phyloP scores from a whole-genome alignment of 495 filamentous ascomycete genomes.

The Talaromyces stipitatus region DNA sequence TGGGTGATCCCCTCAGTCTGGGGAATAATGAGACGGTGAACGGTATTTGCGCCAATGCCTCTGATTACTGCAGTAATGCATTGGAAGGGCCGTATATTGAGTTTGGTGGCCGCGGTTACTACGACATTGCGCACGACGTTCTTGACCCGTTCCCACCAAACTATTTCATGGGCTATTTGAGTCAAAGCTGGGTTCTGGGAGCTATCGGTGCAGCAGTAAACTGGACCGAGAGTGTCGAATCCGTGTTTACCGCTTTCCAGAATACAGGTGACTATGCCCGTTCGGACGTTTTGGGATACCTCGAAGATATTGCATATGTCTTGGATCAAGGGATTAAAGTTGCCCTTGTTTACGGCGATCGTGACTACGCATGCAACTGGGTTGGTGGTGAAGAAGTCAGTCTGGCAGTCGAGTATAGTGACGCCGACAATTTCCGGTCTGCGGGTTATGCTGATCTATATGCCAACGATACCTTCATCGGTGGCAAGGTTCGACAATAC shows the following conservation, averaged over 20 bases:
- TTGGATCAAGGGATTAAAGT: conserved; percentile 55
- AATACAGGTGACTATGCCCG: conserved; percentile 38
- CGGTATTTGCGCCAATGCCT: conserved; percentile 28
- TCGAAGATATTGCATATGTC: conserved; percentile 45
- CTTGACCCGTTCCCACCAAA: conserved; percentile 57
- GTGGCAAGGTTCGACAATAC: conserved; percentile 48
- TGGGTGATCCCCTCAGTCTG: conserved; percentile 37
- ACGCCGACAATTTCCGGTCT: conserved; percentile 31
- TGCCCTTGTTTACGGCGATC: conserved; percentile 59
- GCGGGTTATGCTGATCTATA: conserved; percentile 45
- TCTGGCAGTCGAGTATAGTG: conserved; percentile 30
- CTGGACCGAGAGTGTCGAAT: conserved; percentile 46
- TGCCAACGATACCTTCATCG: conserved; percentile 36
- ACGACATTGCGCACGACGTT: conserved; percentile 50
- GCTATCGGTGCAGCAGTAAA: conserved; percentile 62
- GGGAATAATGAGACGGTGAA: conserved; percentile 38
- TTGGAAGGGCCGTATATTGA: conserved; percentile 29
- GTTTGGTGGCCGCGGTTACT: conserved; percentile 41
- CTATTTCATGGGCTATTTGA: conserved; percentile 58
- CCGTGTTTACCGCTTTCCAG: conserved; percentile 45
- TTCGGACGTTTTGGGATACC: conserved; percentile 38
- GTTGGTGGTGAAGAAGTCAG: conserved; percentile 38
- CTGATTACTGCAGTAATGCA: conserved; percentile 25
- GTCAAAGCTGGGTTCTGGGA: conserved; percentile 51
- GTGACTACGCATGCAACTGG: conserved; percentile 53